These are phyloP conservation scores for Hsuehochloa calcarea DNA, from an alignment of 176 grass and related monocot genomes.

Conservation along the genomic window DNA sequence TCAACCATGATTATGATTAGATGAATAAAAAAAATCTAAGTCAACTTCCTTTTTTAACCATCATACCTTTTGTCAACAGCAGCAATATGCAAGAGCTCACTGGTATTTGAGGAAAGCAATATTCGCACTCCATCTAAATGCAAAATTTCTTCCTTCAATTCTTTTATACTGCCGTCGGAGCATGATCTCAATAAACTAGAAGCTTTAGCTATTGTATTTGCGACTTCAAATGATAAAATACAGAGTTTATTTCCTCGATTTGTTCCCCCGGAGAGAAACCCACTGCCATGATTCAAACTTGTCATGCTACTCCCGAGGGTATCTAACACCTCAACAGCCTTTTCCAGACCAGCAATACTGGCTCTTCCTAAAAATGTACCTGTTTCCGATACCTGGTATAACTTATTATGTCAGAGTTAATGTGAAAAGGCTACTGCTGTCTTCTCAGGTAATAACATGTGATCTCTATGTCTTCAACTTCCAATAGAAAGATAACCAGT, in stretches of 20 bases:
- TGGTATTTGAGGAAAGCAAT: slow-evolving; percentile 68
- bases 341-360: slow-evolving; percentile 78
- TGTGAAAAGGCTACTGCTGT: slow-evolving; percentile 10
- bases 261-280: slow-evolving; percentile 66
- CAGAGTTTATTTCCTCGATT: slow-evolving; percentile 61
- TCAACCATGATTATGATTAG: slow-evolving; percentile 3
- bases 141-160: slow-evolving; percentile 72
- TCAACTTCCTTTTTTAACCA: neutral
- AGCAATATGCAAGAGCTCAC: slow-evolving; percentile 61
- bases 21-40: neutral
- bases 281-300: slow-evolving; percentile 74
- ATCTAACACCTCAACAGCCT: slow-evolving; percentile 82
- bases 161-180: slow-evolving; percentile 69
- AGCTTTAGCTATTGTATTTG: slow-evolving; percentile 89
- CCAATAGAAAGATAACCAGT: neutral
- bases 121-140: slow-evolving; percentile 71
- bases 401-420: slow-evolving; percentile 44
- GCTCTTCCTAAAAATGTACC: slow-evolving; percentile 72
- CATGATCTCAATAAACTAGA: slow-evolving; percentile 70
- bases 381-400: slow-evolving; percentile 75
- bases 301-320: slow-evolving; percentile 89
- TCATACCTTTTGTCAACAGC: slow-evolving; percentile 81
- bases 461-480: neutral
- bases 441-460: neutral
- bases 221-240: slow-evolving; percentile 95